Conservation (phyloP, 371 early-diverging fungal species). For the Apophysomyces variabilis region DNA sequence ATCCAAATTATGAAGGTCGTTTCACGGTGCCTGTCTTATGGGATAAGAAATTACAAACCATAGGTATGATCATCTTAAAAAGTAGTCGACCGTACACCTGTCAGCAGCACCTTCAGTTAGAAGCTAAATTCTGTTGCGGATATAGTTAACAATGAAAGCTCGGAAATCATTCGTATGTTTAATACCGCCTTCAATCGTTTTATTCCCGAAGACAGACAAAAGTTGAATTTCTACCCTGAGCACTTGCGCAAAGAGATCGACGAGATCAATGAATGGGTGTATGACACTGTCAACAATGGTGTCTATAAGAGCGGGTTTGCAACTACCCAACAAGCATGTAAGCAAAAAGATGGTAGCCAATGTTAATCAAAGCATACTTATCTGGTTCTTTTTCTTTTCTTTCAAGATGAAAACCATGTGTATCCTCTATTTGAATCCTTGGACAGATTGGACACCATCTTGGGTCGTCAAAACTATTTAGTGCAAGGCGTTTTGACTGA, state of each 20-base stretch:
- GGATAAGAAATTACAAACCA: constrained; percentile 92
- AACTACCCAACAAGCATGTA: constrained; percentile 82
- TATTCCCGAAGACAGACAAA: constrained; percentile 65
- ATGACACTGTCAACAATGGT: constrained; percentile 85
- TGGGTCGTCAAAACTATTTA: constrained; percentile 75
- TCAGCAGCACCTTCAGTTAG: background rate
- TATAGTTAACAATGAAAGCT: constrained; percentile 93
- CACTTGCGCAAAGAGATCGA: constrained; percentile 79
- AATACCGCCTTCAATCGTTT: constrained; percentile 85
- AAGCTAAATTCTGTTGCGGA: background rate
- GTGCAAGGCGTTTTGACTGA: constrained; percentile 84
- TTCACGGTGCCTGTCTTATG: constrained; percentile 91
- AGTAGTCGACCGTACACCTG: background rate
- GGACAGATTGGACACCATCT: constrained; percentile 83
- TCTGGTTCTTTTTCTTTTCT: background rate
- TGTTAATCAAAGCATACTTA: too few relatives aligned
- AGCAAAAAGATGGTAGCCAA: constrained; percentile 15
- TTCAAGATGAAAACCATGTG: constrained; percentile 71
- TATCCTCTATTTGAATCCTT: constrained; percentile 76
- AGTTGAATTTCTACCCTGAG: constrained; percentile 81
- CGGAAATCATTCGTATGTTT: constrained; percentile 95
- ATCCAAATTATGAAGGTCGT: constrained; percentile 77
- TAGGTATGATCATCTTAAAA: constrained; percentile 50
- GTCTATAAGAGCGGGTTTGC: constrained; percentile 93
- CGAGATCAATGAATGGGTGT: constrained; percentile 87